phyloP scores from a whole-genome alignment of 2,329 filamentous ascomycete species.

The Lanzia echinophila region DNA sequence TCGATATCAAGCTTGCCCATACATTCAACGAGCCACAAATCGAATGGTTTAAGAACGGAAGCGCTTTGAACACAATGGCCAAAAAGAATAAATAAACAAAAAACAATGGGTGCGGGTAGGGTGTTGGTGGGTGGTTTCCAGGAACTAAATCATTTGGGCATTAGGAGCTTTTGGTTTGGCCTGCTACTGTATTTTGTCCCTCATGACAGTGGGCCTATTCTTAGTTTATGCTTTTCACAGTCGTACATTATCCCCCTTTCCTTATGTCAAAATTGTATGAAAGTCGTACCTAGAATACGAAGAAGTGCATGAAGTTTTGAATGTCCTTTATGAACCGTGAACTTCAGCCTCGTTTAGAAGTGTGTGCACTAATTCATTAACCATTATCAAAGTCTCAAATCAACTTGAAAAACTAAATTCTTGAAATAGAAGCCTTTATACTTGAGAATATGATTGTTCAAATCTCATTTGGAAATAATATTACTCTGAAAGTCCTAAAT shows the following conservation, averaged over 20 bases:
- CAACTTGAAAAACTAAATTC: too few species aligned
- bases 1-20: constrained; percentile 79
- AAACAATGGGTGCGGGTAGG: not conserved
- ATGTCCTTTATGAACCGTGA: not conserved
- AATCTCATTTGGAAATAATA: too few species aligned
- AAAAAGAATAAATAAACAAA: constrained; percentile 43
- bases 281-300: not conserved
- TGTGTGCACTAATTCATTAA: not conserved
- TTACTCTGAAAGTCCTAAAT: too few species aligned
- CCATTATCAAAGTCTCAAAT: too few species aligned
- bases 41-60: constrained; percentile 98
- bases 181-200: constrained; percentile 10
- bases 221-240: constrained; percentile 7
- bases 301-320: not conserved
- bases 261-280: constrained; percentile 8
- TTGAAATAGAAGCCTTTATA: too few species aligned
- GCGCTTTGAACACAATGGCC: constrained; percentile 97
- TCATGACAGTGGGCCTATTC: constrained; percentile 4
- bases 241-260: constrained; percentile 9
- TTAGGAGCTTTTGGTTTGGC: constrained; percentile 9
- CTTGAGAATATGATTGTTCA: too few species aligned
- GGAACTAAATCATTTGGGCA: constrained; percentile 6
- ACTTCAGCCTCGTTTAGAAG: not conserved
- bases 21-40: constrained; percentile 98
- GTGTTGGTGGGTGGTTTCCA: constrained; percentile 5